Base-by-base conservation (phyloP, 345 rosid genomes). In the Syzygium jambos region DNA sequence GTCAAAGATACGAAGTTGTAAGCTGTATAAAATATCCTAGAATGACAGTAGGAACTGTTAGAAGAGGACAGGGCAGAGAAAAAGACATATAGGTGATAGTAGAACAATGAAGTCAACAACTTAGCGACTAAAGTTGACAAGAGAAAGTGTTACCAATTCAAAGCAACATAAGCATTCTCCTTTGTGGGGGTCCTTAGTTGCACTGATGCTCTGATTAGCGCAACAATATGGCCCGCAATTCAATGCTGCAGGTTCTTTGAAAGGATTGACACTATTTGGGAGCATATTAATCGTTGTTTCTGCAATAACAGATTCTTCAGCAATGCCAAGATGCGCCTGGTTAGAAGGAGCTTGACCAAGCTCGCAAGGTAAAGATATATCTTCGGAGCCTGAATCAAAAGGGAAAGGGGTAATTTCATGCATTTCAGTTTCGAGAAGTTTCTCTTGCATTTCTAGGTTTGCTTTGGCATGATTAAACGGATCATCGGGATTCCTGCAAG, bases 311-410 rank as follows among this genome's bases (percentile, higher is more conserved):
- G 80, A 38, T 73, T 4, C 80, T 73, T 38, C 80, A 73, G 80
- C 49, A 73, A 34, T 73, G 49, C 49, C 80, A 10, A 73, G 80
- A 41, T 38, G 49, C 25, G 11, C 80, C 49, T 0, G 49, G 80
- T 34, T 73, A 73, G 80, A 73, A 73, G 49, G 80, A 73, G 49
- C 80, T 73, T 19, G 80, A 73, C 80, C 10, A 38, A 19, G 49
- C 49, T 73, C 8, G 0, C 27, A 19, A 84, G 57, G 43, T 52
- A 27, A 14, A 87, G 57, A 11, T 34, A 73, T 89, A 93, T 93
- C 93, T 89, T 29, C 84, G 12, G 84, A 85, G 84, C 88, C 83
- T 27, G 25, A 61, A 89, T 89, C 87, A 56, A 8, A 15, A 52
- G 51, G 59, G 78, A 54, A 46, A 63, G 87, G 73, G 29, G 46